Base-by-base conservation (phyloP, 352 stramenopile genomes). In the Thalassiosira delicatula region DNA sequence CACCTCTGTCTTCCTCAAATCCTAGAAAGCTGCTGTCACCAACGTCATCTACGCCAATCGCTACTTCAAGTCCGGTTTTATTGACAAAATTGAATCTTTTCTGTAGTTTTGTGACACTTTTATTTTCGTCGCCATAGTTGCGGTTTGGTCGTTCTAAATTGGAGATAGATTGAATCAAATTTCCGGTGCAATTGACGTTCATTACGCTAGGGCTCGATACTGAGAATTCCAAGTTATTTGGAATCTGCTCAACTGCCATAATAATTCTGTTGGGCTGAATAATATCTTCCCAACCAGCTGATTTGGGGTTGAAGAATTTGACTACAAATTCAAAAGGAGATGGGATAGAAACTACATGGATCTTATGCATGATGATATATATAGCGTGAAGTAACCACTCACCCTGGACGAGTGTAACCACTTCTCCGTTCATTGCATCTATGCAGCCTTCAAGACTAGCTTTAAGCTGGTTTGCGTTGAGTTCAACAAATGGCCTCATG, bases 241-340 rank as follows among this genome's bases (percentile, higher is more conserved):
- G 90, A 78, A 94, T 91, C 71, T 90, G 79, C 32, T 92, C 86
- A 0, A 94, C 67, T 14, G 57, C 35, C n/a, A 88, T 21, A 14
- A 68, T 57, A 0, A 93, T n/a, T 27, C 62, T 30, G 46, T 87
- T 82, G 11, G 84, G 81, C 29, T 91, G 81, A 61, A 94, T 66
- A 56, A 87, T 40, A 57, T 91, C 77, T 65, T 94, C 90, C 89
- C 89, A 93, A 37, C 83, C 76, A 56, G 19, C 63, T 11, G 81
- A 71, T 27, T 83, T 78, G 21, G 82, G 62, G 63, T 92, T 91
- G 51, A 85, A 94, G 61, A 88, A 91, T 29, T 88, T 89, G 8
- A 91, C 37, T 11, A 19, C n/a, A n/a, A n/a, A n/a, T n/a, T n/a
- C n/a, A n/a, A n/a, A n/a, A n/a, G n/a, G n/a, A n/a, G n/a, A n/a